phyloP scores from a whole-genome alignment of 306 rosid species.

The Prunus salicina region DNA sequence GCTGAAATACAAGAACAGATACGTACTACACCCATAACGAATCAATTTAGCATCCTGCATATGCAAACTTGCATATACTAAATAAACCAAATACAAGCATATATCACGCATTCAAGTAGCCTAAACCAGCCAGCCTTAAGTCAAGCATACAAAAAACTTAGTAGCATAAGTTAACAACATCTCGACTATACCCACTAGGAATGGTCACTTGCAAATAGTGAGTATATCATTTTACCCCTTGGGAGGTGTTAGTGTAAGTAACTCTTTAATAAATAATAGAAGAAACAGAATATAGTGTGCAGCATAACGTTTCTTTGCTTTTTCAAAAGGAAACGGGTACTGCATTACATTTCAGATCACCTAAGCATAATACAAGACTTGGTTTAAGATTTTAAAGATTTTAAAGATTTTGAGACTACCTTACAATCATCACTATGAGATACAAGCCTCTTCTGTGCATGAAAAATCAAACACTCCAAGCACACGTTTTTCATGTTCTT shows the following conservation, averaged over 20 bases:
- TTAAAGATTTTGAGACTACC: conserved; percentile 41
- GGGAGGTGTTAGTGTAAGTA: neutral
- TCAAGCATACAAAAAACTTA: neutral
- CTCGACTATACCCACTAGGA: neutral
- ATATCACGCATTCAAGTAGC: neutral
- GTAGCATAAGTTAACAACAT: neutral
- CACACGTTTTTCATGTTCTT: conserved; percentile 94
- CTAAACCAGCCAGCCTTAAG: neutral
- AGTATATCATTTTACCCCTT: neutral
- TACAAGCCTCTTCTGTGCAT: conserved; percentile 80
- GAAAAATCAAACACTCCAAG: conserved; percentile 99
- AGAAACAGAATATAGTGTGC: neutral
- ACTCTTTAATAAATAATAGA: neutral
- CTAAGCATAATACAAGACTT: conserved; percentile 9
- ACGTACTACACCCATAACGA: too few species aligned
- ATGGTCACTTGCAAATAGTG: neutral
- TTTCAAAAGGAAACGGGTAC: neutral
- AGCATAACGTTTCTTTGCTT: neutral
- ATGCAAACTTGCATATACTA: neutral
- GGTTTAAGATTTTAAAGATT: neutral
- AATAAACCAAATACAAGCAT: neutral
- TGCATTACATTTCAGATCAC: conserved; percentile 7
- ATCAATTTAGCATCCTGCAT: neutral
- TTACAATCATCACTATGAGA: conserved; percentile 98
- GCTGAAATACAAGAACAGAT: neutral